Base-by-base conservation (phyloP, 2,329 filamentous ascomycete genomes). In the Sporothrix sp. region DNA sequence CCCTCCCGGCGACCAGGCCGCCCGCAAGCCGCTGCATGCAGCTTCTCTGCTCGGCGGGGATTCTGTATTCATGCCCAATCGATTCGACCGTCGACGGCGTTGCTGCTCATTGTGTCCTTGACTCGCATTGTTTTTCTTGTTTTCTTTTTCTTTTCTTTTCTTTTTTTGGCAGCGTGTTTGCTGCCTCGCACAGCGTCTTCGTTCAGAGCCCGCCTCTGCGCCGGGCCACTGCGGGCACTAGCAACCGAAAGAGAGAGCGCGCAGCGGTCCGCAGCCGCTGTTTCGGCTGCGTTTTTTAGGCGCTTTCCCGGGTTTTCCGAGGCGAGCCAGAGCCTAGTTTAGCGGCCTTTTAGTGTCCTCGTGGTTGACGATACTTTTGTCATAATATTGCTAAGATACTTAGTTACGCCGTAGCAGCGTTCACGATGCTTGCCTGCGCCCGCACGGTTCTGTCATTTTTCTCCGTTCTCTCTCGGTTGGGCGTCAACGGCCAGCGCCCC, bases 11-110 rank as follows among this genome's bases (percentile, higher is more conserved):
- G 3, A 7, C 4, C 18, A 6, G 5, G 13, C 9, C 13, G 18
- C 14, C 8, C 3, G 2, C 13, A 23, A 4, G 13, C 11, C 28
- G 40, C 42, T 25, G 30, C 30, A 18, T 30, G 43, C 14, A 16
- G 20, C 14, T 10, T 23, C 3, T 45, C 43, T 18, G 28, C 42
- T 14, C 20, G 16, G 7, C 42, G 11, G 14, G 40, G n/a, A 13
- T 14, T 10, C 20, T 2, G 7, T 36, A 20, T 45, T 45, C 20
- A 45, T 45, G 43, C 43, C 43, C 43, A 45, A 45, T 45, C 43
- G 20, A 16, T 23, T n/a, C n/a, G n/a, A n/a, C n/a, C n/a, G n/a
- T n/a, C n/a, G n/a, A n/a, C n/a, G n/a, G n/a, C n/a, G n/a, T n/a
- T n/a, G n/a, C n/a, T n/a, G n/a, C n/a, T n/a, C n/a, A n/a, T n/a